A percentile compares a stretch with the other conserved stretches of the same genome.
phyloP scores from a whole-genome alignment of 495 filamentous ascomycete species.

The Annulohypoxylon moriforme region DNA sequence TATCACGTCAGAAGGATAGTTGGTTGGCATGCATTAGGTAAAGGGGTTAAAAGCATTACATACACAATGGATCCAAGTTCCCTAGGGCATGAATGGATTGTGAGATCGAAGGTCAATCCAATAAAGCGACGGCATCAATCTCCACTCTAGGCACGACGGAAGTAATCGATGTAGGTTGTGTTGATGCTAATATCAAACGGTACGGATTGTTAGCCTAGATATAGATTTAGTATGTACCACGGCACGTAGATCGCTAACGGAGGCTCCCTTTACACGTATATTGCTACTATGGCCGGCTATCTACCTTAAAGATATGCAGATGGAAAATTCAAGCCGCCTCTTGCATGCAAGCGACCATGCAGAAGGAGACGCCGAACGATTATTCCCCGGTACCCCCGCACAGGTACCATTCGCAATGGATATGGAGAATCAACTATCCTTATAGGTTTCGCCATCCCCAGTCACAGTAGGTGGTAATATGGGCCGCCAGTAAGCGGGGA shows the following conservation, averaged over 20 bases:
- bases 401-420: neutral
- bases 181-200: too few species aligned
- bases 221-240: neutral
- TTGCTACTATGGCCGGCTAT: too few species aligned
- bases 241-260: neutral
- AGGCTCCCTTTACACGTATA: neutral
- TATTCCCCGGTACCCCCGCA: neutral
- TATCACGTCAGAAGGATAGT: neutral
- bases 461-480: neutral
- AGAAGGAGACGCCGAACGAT: neutral
- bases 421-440: neutral
- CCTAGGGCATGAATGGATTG: neutral
- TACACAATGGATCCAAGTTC: neutral
- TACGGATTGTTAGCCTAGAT: neutral
- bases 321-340: neutral
- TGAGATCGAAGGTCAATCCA: neutral
- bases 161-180: too few species aligned
- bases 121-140: neutral
- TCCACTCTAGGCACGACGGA: neutral
- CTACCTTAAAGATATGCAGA: neutral
- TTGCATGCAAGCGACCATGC: neutral
- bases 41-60: conserved; percentile 10
- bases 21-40: neutral
- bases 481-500: neutral
- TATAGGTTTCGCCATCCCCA: neutral